phyloP scores from a whole-genome alignment of 345 rosid species.

The Balakata baccata region DNA sequence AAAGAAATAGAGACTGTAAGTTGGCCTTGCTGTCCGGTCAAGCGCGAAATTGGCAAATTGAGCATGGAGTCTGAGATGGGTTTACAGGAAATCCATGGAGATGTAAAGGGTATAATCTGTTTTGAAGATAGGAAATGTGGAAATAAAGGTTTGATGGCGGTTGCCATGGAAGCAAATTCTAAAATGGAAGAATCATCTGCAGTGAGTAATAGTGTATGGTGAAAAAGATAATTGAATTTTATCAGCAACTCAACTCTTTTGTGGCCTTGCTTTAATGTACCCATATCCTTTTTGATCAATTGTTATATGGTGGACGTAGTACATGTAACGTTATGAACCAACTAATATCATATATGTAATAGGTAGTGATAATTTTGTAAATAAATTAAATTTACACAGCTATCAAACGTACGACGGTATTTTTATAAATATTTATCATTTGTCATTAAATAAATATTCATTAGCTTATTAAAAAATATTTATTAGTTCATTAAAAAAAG shows the following conservation, averaged over 20 bases:
- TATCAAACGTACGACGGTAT: no score
- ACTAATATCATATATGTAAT: no score
- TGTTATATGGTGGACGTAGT: no score
- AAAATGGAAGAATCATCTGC: not conserved
- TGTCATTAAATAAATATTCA: no score
- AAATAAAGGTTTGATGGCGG: constrained; percentile 32
- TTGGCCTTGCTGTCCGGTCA: constrained; percentile 22
- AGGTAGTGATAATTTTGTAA: no score
- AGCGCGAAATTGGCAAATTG: not conserved
- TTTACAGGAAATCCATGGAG: constrained; percentile 36
- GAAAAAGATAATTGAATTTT: no score
- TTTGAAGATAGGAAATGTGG: constrained; percentile 33
- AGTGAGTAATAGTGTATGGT: no score
- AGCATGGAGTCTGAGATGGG: constrained; percentile 28
- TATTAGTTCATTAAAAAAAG: no score
- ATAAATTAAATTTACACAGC: no score
- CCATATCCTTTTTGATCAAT: not conserved
- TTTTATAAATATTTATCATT: no score
- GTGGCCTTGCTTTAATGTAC: constrained; percentile 16
- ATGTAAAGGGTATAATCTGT: constrained; percentile 11
- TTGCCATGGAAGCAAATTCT: constrained; percentile 31
- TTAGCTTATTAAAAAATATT: no score
- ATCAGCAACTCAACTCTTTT: not conserved
- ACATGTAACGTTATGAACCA: no score
- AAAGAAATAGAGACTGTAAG: constrained; percentile 61